Evolutionary conservation across 495 filamentous ascomycete species (phyloP), one percentile per base, ranked within the genome.

Genomic region (Xylona heveae): DNA sequence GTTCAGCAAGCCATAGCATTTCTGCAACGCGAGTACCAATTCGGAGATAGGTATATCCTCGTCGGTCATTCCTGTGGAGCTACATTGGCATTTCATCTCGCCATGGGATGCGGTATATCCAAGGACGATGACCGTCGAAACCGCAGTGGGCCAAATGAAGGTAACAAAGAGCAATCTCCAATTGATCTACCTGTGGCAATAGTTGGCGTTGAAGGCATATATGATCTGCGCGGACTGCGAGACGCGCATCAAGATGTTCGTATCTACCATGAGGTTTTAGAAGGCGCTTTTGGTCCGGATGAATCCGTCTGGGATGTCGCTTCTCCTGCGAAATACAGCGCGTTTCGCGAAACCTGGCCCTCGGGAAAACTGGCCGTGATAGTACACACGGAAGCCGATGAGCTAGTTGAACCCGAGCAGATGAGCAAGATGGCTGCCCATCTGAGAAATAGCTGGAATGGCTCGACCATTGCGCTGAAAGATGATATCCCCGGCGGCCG

Each of bases 21-120:
- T 34, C 58, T 92, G 7, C 61, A 74, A 38, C 43, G 49, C 5
- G 54, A 56, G 2, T 72, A 68, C 35, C 49, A 40, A 1, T 58
- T 74, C 36, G 52, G 44, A 2, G 39, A 51, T 0, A 34, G 47
- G 3, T 80, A 77, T 42, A 45, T 85, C 5, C 60, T 93, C 0
- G 55, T 68, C 1, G 83, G 83, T 0, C 82, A 92, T 47, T 74
- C 66, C 24, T 75, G 70, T 25, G 83, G 83, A 8, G 81, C 65
- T 0, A 74, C 71, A 0, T 49, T 93, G 8, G 70, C 70, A 0
- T 69, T 80, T 39, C 78, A 88, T 50, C 41, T 66, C 1, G 59
- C 69, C 7, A 70, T 73, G 65, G 43, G n/a, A n/a, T n/a, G 50
- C 10, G 40, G 52, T 16, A 31, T 45, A 0, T 31, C 41, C 1